Conservation (phyloP, 441 rosid species). For the Breynia disticha region DNA sequence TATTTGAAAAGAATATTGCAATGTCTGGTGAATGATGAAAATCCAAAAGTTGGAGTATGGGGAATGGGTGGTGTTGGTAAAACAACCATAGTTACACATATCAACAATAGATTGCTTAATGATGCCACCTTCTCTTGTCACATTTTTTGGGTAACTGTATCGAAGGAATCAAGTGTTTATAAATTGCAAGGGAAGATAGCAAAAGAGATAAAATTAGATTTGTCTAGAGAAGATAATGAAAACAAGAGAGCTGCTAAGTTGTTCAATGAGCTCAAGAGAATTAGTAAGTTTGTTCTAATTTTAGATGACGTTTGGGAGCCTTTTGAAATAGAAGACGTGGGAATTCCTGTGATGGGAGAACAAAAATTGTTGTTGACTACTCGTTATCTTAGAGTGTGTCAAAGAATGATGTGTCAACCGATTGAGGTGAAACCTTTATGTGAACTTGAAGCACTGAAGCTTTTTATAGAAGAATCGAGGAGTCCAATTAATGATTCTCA, state of each 20-base stretch:
- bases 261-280: neutral
- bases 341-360: neutral
- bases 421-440: constrained; percentile 6
- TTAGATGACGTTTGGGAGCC: neutral
- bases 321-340: neutral
- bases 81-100: no score
- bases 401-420: neutral
- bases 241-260: neutral
- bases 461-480: neutral
- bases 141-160: no score
- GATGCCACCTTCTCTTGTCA: no score
- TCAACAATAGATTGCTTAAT: no score
- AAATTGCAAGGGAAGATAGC: neutral
- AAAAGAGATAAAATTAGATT: neutral
- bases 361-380: neutral
- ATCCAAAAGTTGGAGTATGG: no score
- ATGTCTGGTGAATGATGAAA: no score
- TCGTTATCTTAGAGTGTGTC: neutral
- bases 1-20: no score
- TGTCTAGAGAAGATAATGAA: neutral
- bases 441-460: neutral
- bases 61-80: no score
- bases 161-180: neutral
- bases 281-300: neutral
- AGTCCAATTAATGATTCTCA: neutral